Conservation (phyloP, 768 basidiomycete species). For the Boletus insuetus region DNA sequence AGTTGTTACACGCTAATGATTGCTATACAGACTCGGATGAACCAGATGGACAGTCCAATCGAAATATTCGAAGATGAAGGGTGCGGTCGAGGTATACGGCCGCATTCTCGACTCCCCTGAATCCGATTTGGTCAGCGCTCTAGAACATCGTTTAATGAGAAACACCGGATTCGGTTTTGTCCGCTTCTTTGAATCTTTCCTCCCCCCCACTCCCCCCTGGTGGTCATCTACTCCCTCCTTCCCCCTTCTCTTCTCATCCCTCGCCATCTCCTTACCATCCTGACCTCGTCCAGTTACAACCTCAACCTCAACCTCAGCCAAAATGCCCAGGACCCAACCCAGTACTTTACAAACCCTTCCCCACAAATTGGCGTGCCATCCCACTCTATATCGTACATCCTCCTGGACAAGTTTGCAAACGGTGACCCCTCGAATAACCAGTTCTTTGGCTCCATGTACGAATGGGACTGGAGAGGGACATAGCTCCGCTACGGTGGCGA, state of each 20-base stretch:
- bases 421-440: slow-evolving; percentile 92
- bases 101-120: too few species aligned
- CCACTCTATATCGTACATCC: slow-evolving; percentile 78
- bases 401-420: slow-evolving; percentile 93
- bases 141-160: too few species aligned
- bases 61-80: too few species aligned
- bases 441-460: slow-evolving; percentile 75
- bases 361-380: slow-evolving; percentile 84
- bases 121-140: too few species aligned
- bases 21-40: too few species aligned
- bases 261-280: slow-evolving; percentile 57
- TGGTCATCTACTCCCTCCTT: too few species aligned
- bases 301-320: slow-evolving; percentile 80
- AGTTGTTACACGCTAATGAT: too few species aligned
- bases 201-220: slow-evolving; percentile 37
- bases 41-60: too few species aligned
- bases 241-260: slow-evolving; percentile 31
- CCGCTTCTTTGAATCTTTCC: not conserved
- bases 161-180: not conserved
- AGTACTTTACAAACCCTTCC: slow-evolving; percentile 66
- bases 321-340: slow-evolving; percentile 59
- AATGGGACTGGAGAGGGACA: slow-evolving; percentile 84
- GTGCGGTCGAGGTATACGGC: too few species aligned
- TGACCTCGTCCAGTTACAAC: slow-evolving; percentile 63
- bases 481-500: slow-evolving; percentile 90